Base-by-base conservation (phyloP, 2,329 filamentous ascomycete genomes). In the Colletotrichum gigasporum region DNA sequence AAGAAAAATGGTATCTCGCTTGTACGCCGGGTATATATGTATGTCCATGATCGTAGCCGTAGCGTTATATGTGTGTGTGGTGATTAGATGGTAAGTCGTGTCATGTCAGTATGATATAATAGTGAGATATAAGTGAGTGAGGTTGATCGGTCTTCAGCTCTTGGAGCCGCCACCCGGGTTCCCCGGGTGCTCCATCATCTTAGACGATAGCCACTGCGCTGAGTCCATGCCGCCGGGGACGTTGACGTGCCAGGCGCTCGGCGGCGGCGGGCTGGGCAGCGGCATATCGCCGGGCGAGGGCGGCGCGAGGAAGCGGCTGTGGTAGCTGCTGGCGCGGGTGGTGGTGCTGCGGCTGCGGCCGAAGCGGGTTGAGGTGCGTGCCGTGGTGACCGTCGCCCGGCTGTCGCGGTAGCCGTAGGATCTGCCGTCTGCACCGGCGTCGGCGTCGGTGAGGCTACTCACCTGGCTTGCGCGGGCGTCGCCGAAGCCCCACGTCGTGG, bases 121-220 rank as follows among this genome's bases (percentile, higher is more conserved):
- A 5, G 30, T 51, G 30, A 16, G n/a, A n/a, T n/a, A n/a, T n/a
- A n/a, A n/a, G n/a, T n/a, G n/a, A n/a, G n/a, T n/a, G n/a, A n/a
- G 30, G 30, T 34, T 34, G 7, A 34, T 34, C n/a, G 24, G 12
- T 47, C n/a, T n/a, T n/a, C 48, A 52, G 7, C 32, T 16, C 20
- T 11, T 10, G 11, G 32, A 16, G 12, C 47, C 48, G 8, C n/a
- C n/a, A n/a, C n/a, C n/a, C n/a, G 61, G 48, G 5, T 61, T 35
- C 10, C 41, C 61, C 5, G 56, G 56, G 14, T 64, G 62, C 22
- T 55, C 56, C 20, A 48, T 39, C 62, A 62, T 64, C 20, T 28
- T 54, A 10, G 39, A 54, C 14, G 56, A 64, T 1, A 64, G 34
- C 61, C 61, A 64, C 56, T 54, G 62, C 28, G 48, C 48, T 20